Percentiles rank a stretch among this genome's conserved stretches.
phyloP scores from a whole-genome alignment of 1,139 yeast species.

The Nematodospora anomalae region DNA sequence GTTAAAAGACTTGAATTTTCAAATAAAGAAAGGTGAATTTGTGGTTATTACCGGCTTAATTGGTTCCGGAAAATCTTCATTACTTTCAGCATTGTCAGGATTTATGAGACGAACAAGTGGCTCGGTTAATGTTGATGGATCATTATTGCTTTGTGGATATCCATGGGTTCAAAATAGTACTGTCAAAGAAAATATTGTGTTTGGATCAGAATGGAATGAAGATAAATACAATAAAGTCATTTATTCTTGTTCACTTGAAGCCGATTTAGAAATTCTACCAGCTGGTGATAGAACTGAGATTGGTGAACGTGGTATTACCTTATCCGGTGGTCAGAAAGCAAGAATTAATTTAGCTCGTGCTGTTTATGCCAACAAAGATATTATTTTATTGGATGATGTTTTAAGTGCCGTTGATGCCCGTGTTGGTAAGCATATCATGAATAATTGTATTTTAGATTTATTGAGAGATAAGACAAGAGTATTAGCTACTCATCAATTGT shows the following conservation, averaged over 20 bases:
- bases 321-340: slow-evolving; percentile 53
- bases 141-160: slow-evolving; percentile 47
- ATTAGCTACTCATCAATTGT: slow-evolving; percentile 50
- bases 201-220: slow-evolving; percentile 30
- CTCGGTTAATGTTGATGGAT: slow-evolving; percentile 38
- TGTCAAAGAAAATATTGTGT: slow-evolving; percentile 39
- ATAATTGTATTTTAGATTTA: slow-evolving; percentile 36
- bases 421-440: slow-evolving; percentile 48
- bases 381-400: slow-evolving; percentile 46
- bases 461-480: slow-evolving; percentile 39
- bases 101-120: slow-evolving; percentile 50
- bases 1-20: slow-evolving; percentile 21
- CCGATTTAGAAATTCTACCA: slow-evolving; percentile 39
- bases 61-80: slow-evolving; percentile 72
- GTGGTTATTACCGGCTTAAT: slow-evolving; percentile 70
- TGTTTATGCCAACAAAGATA: slow-evolving; percentile 41
- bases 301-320: slow-evolving; percentile 50
- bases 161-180: slow-evolving; percentile 51
- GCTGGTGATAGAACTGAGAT: slow-evolving; percentile 49
- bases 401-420: slow-evolving; percentile 52
- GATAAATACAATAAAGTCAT: slow-evolving; percentile 29
- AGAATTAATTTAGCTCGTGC: slow-evolving; percentile 48
- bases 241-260: slow-evolving; percentile 36
- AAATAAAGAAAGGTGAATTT: slow-evolving; percentile 51
- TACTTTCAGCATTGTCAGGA: slow-evolving; percentile 57